phyloP scores from a whole-genome alignment of 2,329 filamentous ascomycete genomes.

The Didymella pomorum region DNA sequence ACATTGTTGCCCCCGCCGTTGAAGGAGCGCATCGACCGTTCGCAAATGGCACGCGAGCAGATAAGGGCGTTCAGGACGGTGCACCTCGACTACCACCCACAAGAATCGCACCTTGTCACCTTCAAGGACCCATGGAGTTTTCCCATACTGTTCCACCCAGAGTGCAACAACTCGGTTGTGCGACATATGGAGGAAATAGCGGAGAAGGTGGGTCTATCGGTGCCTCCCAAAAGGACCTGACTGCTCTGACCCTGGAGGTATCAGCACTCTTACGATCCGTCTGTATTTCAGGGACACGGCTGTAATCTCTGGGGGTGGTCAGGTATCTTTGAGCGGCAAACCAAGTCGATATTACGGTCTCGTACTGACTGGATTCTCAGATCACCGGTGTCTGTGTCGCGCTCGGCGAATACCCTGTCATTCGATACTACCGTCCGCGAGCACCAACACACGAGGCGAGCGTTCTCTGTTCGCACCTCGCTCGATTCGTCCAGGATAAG shows the following conservation, averaged over 20 bases:
- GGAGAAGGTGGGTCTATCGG: constrained; percentile 72
- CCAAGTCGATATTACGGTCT: not conserved
- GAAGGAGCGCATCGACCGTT: constrained; percentile 77
- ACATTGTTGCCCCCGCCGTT: constrained; percentile 74
- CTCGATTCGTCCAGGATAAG: constrained; percentile 89
- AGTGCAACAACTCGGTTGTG: constrained; percentile 83
- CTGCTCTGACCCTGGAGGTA: too few species aligned
- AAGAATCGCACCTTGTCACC: constrained; percentile 89
- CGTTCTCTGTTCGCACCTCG: constrained; percentile 86
- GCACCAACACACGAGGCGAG: constrained; percentile 83
- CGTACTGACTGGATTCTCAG: constrained; percentile 54
- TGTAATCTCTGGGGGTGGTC: too few species aligned
- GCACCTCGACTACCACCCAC: constrained; percentile 86
- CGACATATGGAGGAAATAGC: constrained; percentile 84
- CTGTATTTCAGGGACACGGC: too few species aligned
- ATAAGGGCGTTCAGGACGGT: constrained; percentile 84
- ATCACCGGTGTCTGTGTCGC: constrained; percentile 88
- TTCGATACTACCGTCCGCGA: constrained; percentile 86
- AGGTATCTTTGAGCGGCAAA: too few species aligned
- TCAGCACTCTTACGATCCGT: too few species aligned
- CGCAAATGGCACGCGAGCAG: constrained; percentile 71
- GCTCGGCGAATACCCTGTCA: constrained; percentile 90
- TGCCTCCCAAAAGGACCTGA: too few species aligned
- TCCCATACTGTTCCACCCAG: constrained; percentile 87
- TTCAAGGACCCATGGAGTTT: constrained; percentile 98